Base-by-base conservation (phyloP, 2,329 filamentous ascomycete genomes). In the Xenosphaeropsis pyriputrescens region DNA sequence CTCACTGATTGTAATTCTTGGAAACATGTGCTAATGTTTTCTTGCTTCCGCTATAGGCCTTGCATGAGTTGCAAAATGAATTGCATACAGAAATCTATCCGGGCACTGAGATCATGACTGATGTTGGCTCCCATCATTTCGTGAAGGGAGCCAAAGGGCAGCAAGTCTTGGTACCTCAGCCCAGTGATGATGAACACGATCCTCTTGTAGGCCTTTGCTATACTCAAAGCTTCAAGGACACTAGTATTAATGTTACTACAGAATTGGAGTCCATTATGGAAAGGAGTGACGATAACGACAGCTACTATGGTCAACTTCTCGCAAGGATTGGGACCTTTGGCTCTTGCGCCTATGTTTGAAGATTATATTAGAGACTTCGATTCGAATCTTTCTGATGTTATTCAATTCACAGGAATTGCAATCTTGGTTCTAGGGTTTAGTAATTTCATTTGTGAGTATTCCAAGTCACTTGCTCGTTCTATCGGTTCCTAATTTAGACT, bases 51-150 rank as follows among this genome's bases (percentile, higher is more conserved):
- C 13, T 32, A 32, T 32, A 53, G 50, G 41, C 45, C 11, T 16
- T 51, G 18, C 42, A 42, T 18, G 43, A 49, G 40, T 32, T 54
- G n/a, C 50, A 53, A 44, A 42, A 49, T 34, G 50, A 50, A 35
- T 36, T 55, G 13, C 40, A 50, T 14, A 59, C 50, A 2, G 41
- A 47, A 18, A 54, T 54, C 11, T 47, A 51, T 35, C 52, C 50
- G 8, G 50, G 52, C 6, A 54, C 50, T 13, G 59, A 62, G 50
- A 56, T 61, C 39, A 62, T 62, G 59, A 52, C 47, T 29, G 58
- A 80, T 60, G 65, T 78, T 29, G 72, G 71, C 15, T 58, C 60
- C 1, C 71, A 76, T 53, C 74, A 78, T 52, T 79, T 79, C 47
- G 71, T 79, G 48, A 79, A 77, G 47, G 51, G 53, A 15, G 48